Base-by-base conservation (phyloP, 345 rosid species). In the Salix suchowensis region DNA sequence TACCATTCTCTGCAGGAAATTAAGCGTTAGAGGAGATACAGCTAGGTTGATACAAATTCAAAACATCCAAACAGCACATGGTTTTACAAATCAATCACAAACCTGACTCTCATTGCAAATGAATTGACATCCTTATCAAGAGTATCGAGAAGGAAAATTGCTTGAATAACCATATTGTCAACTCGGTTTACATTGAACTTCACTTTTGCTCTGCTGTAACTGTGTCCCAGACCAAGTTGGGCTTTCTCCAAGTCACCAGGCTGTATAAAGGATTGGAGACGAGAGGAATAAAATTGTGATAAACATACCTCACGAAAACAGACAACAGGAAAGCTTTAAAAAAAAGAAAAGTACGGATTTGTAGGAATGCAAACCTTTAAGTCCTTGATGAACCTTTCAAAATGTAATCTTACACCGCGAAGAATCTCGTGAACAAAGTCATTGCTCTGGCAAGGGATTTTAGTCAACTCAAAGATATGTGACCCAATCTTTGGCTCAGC, bases 131-230 rank as follows among this genome's bases (percentile, higher is more conserved):
- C 99, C 76, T 96, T 96, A 77, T 93, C 99, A 73, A 96, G 92
- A 12, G 91, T 87, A 75, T 96, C 97, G 4, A 96, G 88, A 76
- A 92, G 89, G 80, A 92, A 93, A 48, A 93, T 96, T 48, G 98
- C 98, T 72, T 96, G 98, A 66, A 96, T 96, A 77, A 96, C 96
- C 97, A 96, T 96, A 75, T 93, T 93, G 72, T 96, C 98, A 28
- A 91, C 92, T 16, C 95, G 81, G 86, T 96, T 91, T 46, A 93
- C 97, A 79, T 96, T 96, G 86, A 96, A 96, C 86, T 96, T 96
- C 77, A 96, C 98, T 76, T 96, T 93, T 12, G 97, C 98, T 82
- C 99, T 87, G 81, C 97, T 96, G 85, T 93, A 96, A 77, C 97
- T 96, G 80, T 96, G 99, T 4, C 90, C 95, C 42, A 96, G 86